Evolutionary conservation across 148 eudicot genomes (phyloP).

Genomic region (Camellia japonica): DNA sequence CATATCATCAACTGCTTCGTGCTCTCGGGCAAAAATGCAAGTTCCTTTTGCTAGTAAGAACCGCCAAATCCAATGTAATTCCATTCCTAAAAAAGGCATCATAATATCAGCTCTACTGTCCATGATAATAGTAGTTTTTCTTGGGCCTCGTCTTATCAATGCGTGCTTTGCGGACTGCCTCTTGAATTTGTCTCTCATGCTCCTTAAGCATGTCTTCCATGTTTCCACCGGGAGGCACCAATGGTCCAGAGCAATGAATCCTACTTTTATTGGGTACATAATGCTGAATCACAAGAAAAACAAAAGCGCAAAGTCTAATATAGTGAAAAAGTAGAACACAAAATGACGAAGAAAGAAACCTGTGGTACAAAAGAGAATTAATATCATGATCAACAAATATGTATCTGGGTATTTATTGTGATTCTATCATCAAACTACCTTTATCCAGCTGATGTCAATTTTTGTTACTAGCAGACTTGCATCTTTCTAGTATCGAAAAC

Average conservation of each 20-base stretch:
- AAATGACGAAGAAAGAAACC: background rate
- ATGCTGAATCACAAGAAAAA: conserved; percentile 31
- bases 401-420: too few relatives aligned
- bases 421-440: too few relatives aligned
- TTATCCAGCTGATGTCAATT: too few relatives aligned
- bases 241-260: conserved; percentile 58
- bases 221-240: conserved; percentile 65
- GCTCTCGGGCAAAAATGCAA: background rate
- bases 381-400: background rate
- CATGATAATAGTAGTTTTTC: conserved; percentile 8
- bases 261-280: conserved; percentile 42
- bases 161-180: conserved; percentile 59
- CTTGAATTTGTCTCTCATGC: conserved; percentile 71
- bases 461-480: background rate
- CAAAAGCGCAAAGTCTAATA: background rate
- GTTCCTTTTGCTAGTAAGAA: background rate
- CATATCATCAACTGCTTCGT: background rate
- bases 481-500: background rate
- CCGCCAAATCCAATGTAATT: background rate
- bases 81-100: background rate
- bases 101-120: background rate
- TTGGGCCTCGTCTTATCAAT: conserved; percentile 29
- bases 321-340: background rate
- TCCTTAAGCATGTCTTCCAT: conserved; percentile 72
- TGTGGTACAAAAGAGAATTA: background rate